These are phyloP conservation scores for Tephrocybe sp. DNA, from an alignment of 768 basidiomycete genomes.

Conservation along the genomic window DNA sequence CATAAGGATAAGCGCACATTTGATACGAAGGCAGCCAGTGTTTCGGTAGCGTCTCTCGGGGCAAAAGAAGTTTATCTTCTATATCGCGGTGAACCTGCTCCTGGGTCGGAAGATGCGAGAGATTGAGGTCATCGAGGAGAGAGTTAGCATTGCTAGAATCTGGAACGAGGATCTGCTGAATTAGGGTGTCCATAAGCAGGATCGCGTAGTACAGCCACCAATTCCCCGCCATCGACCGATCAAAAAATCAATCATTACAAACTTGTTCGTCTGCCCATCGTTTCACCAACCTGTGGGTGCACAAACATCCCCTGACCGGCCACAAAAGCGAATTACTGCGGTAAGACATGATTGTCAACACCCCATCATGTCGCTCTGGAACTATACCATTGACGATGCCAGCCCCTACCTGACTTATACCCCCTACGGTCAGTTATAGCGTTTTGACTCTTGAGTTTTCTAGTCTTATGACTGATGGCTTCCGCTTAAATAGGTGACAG, in stretches of 20 bases:
- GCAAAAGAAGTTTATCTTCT: conserved; percentile 72
- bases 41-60: conserved; percentile 59
- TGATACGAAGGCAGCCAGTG: conserved; percentile 83
- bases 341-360: conserved; percentile 8
- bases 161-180: conserved; percentile 49
- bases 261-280: neutral
- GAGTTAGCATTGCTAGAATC: conserved; percentile 31
- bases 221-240: neutral
- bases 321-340: neutral
- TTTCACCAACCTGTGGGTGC: conserved; percentile 7
- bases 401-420: conserved; percentile 18
- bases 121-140: conserved; percentile 54
- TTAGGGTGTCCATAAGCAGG: conserved; percentile 32
- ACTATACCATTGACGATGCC: conserved; percentile 17
- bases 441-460: no score
- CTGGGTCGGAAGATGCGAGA: conserved; percentile 53
- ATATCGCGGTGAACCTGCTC: conserved; percentile 65
- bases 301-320: neutral
- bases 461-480: neutral
- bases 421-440: conserved; percentile 15
- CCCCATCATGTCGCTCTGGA: conserved; percentile 20
- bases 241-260: conserved; percentile 4
- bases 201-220: conserved; percentile 13
- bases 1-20: conserved; percentile 52
- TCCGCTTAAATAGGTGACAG: conserved; percentile 8